Evolutionary conservation across 2,329 filamentous ascomycete genomes (phyloP).

Genomic region (Peltaster fructicola): DNA sequence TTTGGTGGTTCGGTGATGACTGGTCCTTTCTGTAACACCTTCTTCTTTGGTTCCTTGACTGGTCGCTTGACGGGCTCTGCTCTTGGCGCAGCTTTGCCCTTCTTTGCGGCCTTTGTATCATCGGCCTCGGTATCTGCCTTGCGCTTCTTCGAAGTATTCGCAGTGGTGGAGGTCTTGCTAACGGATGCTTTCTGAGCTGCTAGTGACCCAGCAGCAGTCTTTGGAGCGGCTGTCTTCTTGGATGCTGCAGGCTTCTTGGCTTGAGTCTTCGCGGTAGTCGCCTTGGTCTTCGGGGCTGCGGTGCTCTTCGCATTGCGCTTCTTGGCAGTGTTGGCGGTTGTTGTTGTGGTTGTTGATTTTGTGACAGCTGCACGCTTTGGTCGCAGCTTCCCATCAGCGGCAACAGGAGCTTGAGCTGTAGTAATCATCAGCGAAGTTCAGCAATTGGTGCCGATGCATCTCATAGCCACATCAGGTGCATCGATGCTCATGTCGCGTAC

Average conservation of each 20-base stretch:
- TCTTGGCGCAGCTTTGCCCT: too few species aligned
- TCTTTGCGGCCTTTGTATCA: too few species aligned
- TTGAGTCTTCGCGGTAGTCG: conserved; percentile 11
- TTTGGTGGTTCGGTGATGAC: conserved; percentile 48
- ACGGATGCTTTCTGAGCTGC: conserved; percentile 4
- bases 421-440: too few species aligned
- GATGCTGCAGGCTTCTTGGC: conserved; percentile 9
- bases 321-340: conserved; percentile 8
- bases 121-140: conserved; percentile 14
- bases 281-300: too few species aligned
- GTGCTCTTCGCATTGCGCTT: too few species aligned
- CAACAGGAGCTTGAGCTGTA: too few species aligned
- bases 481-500: too few species aligned
- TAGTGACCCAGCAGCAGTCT: conserved; percentile 9
- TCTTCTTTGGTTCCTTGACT: conserved; percentile 17
- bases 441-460: too few species aligned
- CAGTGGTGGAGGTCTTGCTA: conserved; percentile 3
- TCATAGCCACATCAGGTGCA: too few species aligned
- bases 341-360: conserved; percentile 4
- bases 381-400: too few species aligned
- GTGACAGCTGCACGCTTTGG: conserved; percentile 3
- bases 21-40: conserved; percentile 12
- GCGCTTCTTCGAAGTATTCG: conserved; percentile 12
- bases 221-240: conserved; percentile 17
- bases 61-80: too few species aligned